phyloP scores from a whole-genome alignment of 176 grass and related monocot species.

The Sorghum bicolor region Sorghum_bicolor_NCBIv3 NC_012872.2:66236001-66236500 shows the following conservation, averaged over 20 bases:
- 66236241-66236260: conserved; percentile 18
- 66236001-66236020: conserved; percentile 25
- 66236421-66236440: conserved; percentile 87
- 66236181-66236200: conserved; percentile 33
- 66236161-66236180: conserved; percentile 38
- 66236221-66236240: conserved; percentile 11
- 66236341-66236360: conserved; percentile 38
- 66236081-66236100: too few relatives aligned
- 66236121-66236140: neutral
- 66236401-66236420: conserved; percentile 68
- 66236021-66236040: neutral
- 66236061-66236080: neutral
- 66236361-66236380: conserved; percentile 44
- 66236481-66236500: conserved; percentile 99
- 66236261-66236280: neutral
- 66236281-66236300: conserved; percentile 10
- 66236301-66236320: neutral
- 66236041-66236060: neutral
- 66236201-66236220: conserved; percentile 43
- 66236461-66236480: conserved; percentile 91
- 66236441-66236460: conserved; percentile 80
- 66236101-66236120: neutral
- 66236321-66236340: conserved; percentile 53
- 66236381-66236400: conserved; percentile 57
- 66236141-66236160: neutral